A percentile compares a stretch with the other conserved stretches of the same genome.
Evolutionary conservation across 257 asterid species (phyloP).

Genomic region (Echites panduratus): DNA sequence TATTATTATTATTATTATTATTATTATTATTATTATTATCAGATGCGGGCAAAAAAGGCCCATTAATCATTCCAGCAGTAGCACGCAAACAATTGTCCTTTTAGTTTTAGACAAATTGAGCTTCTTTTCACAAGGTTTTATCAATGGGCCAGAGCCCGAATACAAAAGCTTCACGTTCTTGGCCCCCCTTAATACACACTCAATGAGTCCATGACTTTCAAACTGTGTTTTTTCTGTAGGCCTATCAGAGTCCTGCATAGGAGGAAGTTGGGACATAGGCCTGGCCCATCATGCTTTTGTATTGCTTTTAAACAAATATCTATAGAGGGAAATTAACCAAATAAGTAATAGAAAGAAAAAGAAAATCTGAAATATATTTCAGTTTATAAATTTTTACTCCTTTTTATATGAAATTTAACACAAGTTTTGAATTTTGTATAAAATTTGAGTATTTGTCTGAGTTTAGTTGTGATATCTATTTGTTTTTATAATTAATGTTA

Average conservation of each 20-base stretch:
- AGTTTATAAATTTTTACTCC: too few species aligned
- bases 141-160: conserved; percentile 12
- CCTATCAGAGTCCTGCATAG: background rate
- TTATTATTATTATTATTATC: too few species aligned
- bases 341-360: too few species aligned
- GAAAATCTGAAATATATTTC: too few species aligned
- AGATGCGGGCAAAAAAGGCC: conserved; percentile 4
- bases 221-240: background rate
- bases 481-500: too few species aligned
- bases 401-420: too few species aligned
- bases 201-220: background rate
- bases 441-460: too few species aligned
- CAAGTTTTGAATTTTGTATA: too few species aligned
- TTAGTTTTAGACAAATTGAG: background rate
- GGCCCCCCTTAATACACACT: background rate
- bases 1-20: too few species aligned
- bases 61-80: conserved; percentile 3
- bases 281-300: background rate
- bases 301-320: too few species aligned
- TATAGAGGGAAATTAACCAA: too few species aligned
- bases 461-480: too few species aligned
- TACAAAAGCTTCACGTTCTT: background rate
- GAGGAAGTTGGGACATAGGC: background rate
- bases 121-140: background rate
- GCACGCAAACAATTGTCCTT: background rate